These are phyloP conservation scores for Coniferiporia weirii DNA, from an alignment of 1,284 basidiomycete genomes.

Conservation along the genomic window DNA sequence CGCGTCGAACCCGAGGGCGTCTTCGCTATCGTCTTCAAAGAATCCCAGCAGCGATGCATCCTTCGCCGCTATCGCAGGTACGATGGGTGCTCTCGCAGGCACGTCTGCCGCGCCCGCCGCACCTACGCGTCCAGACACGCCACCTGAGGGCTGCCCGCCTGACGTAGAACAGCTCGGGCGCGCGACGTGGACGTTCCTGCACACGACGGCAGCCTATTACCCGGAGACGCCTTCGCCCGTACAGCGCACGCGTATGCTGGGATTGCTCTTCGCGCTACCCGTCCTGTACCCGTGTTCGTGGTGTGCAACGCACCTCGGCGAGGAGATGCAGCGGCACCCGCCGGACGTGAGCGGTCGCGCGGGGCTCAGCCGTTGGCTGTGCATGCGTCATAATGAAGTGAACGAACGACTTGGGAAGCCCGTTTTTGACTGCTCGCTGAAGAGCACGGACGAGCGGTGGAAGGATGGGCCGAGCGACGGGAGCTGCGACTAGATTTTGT, in stretches of 20 bases:
- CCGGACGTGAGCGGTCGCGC: conserved; percentile 71
- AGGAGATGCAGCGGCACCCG: conserved; percentile 58
- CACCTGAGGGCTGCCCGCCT: conserved; percentile 72
- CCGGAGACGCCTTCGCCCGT: conserved; percentile 67
- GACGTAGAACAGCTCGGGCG: conserved; percentile 84
- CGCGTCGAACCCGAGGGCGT: conserved; percentile 20
- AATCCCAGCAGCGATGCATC: neutral
- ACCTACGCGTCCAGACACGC: conserved; percentile 32
- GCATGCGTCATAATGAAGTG: conserved; percentile 87
- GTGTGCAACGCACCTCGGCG: conserved; percentile 78
- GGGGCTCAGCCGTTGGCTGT: conserved; percentile 80
- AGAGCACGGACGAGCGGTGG: conserved; percentile 80
- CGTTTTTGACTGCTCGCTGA: conserved; percentile 66
- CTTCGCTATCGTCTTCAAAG: neutral
- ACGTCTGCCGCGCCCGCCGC: conserved; percentile 31
- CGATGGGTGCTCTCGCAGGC: conserved; percentile 26
- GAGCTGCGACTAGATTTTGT: conserved; percentile 67
- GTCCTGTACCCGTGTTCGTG: conserved; percentile 81
- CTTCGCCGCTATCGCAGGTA: conserved; percentile 32
- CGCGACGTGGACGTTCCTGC: conserved; percentile 94
- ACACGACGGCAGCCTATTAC: conserved; percentile 91
- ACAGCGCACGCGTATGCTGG: conserved; percentile 78
- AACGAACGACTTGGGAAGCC: conserved; percentile 82
- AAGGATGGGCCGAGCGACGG: conserved; percentile 85
- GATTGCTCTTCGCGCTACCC: conserved; percentile 72